Conservation (phyloP, 2,329 filamentous ascomycete genomes). For the Colletotrichum caudatum region DNA sequence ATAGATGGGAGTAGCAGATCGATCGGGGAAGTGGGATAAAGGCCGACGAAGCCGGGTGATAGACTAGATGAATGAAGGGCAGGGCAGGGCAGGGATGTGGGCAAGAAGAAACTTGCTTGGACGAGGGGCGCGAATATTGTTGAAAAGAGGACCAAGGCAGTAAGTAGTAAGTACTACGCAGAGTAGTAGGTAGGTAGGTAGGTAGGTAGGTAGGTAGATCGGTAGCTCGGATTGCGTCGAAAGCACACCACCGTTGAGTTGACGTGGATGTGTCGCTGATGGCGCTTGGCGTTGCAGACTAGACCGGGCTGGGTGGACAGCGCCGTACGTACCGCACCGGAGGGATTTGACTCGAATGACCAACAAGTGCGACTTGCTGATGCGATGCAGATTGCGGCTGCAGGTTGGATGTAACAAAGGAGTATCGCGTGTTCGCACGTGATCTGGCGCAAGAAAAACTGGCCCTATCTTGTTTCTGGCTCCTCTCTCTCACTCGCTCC, state of each 20-base stretch:
- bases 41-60: neutral
- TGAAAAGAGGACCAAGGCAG: neutral
- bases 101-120: neutral
- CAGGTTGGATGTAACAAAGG: slow-evolving; percentile 1
- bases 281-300: neutral
- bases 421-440: slow-evolving; percentile 38
- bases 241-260: neutral
- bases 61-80: neutral
- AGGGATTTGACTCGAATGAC: neutral
- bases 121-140: neutral
- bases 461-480: neutral
- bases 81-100: neutral
- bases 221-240: neutral
- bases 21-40: neutral
- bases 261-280: neutral
- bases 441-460: slow-evolving; percentile 27
- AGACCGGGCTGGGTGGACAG: neutral
- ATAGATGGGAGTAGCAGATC: neutral
- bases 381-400: neutral
- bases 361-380: neutral
- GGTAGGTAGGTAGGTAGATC: too few species aligned
- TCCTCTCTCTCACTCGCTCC: too few species aligned
- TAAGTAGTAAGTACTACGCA: too few species aligned
- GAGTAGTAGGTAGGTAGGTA: too few species aligned
- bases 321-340: too few species aligned